Evolutionary conservation across 164 flowering plant genomes (phyloP), one percentile per base, ranked within the genome.

Genomic region (Magnolia kwangsiensis): DNA sequence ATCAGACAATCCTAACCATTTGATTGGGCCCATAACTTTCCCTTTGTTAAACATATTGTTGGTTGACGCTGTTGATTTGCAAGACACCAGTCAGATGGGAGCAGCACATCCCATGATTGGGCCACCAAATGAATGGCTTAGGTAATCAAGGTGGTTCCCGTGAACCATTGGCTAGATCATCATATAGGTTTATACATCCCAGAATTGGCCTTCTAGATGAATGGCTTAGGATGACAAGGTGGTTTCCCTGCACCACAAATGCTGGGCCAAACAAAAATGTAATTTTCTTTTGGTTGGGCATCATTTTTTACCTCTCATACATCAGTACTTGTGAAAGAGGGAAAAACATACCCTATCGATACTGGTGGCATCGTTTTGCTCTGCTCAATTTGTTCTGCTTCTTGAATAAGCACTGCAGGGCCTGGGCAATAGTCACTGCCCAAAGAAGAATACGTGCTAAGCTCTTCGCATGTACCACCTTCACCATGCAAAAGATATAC

Each of bases 341-440:
- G 79, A 71, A 74, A 76, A 74, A 83, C 88, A 79, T 88, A 88
- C 91, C 76, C 74, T 72, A 31, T 10, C 23, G 73, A 63, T 76
- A 64, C 24, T 81, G 77, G 86, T 21, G 77, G 80, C 58, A 73
- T 59, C 64, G 23, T 65, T 65, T 79, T 83, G 68, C 74, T 79
- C 21, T 77, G 81, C 72, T 81, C 86, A 2, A 72, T 67, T 63
- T 75, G 80, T 45, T 83, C 55, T 8, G 20, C 3, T 14, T 69
- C 55, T 13, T 69, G 55, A 18, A 49, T 8, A 14, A 49, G 45
- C 70, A 67, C 11, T 29, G 8, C 16, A 16, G 58, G 21, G 55
- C 55, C 55, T 69, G 55, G 18, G 45, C 72, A 18, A 69, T 49
- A 6, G 19, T 49, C 19, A 49, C 72, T 37, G 72, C 8, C 23